Evolutionary conservation across 1,284 basidiomycete genomes (phyloP), one percentile per base, ranked within the genome.

Genomic region (Marasmius oreades): DNA sequence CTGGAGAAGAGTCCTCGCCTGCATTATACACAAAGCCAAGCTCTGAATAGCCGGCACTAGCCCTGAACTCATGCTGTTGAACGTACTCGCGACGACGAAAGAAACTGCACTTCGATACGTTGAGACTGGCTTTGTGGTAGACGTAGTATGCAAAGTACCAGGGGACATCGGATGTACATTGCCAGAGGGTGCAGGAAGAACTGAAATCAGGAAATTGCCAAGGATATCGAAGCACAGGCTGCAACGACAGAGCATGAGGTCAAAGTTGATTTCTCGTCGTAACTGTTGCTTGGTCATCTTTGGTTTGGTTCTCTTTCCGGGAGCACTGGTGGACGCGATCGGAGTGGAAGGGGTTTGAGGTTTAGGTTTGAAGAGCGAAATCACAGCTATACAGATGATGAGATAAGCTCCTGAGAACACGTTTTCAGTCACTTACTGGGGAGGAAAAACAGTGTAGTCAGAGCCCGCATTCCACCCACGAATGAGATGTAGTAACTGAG

Each of bases 1-100:
- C 26, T 53, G 51, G 12, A 67, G 69, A 58, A 81, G 65, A 44
- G 74, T 73, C 56, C 82, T 74, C 47, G 77, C 75, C 62, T 89
- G 86, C 53, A 86, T 65, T 55, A 87, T 81, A 64, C 82, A 86
- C 34, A 92, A 65, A 14, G 86, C 86, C 53, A 92, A 72, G 64
- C 86, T 88, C 60, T 92, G 86, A 50, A 81, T 70, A 6, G 85
- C 82, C 24, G 90, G 89, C 26, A 79, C 69, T 23, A 81, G 70
- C 3, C 88, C 89, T 11, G 81, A 76, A 16, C 85, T 85, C 57
- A 88, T 70, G 54, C 79, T 77, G 53, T 77, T 79, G 62, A 90
- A 62, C 7, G 77, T 77, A 12, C 84, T 84, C 20, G 80, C 76
- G 4, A 77, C 65, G 4, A 85, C 73, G 64, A 89, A 90, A 46